phyloP scores from a whole-genome alignment of 2,329 filamentous ascomycete species.

The Colletotrichum acutatum region DNA sequence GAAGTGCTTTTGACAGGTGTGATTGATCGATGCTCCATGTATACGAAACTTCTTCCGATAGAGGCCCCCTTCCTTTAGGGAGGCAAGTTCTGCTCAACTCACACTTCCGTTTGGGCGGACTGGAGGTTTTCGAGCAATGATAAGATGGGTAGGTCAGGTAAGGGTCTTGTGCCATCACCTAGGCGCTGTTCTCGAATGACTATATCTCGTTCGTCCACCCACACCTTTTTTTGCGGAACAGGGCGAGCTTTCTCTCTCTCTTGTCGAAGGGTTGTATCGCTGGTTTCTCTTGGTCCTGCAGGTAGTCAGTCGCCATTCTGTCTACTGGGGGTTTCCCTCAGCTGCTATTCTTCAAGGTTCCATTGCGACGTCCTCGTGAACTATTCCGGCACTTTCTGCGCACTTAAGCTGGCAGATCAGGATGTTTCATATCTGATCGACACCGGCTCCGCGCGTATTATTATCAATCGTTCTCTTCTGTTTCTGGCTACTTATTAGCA shows the following conservation, averaged over 20 bases:
- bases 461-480: neutral
- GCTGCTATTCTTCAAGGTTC: neutral
- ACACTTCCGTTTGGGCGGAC: neutral
- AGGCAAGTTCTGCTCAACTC: neutral
- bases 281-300: neutral
- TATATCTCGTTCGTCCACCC: neutral
- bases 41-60: neutral
- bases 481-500: neutral
- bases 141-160: neutral
- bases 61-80: too few species aligned
- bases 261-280: neutral
- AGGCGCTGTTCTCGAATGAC: neutral
- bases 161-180: constrained; percentile 8
- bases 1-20: constrained; percentile 2
- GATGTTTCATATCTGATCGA: neutral
- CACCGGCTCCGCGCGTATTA: neutral
- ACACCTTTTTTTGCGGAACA: neutral
- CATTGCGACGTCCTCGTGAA: neutral
- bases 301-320: neutral
- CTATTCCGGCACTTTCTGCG: neutral
- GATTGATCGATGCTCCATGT: neutral
- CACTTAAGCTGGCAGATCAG: neutral
- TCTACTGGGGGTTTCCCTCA: neutral
- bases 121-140: neutral
- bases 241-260: neutral